phyloP scores from a whole-genome alignment of 495 filamentous ascomycete species.

The Hypoxylon fragiforme region DNA sequence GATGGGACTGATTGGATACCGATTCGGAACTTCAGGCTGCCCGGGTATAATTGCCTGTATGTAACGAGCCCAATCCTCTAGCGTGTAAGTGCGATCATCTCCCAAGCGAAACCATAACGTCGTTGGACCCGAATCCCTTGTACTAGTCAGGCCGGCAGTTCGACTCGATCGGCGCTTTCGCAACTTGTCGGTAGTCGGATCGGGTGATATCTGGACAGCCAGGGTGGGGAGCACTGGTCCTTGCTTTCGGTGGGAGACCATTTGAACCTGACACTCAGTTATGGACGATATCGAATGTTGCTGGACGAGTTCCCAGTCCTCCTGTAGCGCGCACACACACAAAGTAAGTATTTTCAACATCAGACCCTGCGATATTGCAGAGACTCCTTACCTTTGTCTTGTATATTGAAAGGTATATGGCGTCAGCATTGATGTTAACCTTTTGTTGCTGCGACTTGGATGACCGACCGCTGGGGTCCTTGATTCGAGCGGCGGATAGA shows the following conservation, averaged over 20 bases:
- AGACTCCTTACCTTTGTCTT: slow-evolving; percentile 52
- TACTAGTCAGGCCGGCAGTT: slow-evolving; percentile 51
- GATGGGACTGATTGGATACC: slow-evolving; percentile 44
- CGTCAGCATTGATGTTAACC: slow-evolving; percentile 38
- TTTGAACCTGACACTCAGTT: slow-evolving; percentile 55
- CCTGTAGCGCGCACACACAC: slow-evolving; percentile 43
- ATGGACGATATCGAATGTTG: slow-evolving; percentile 55
- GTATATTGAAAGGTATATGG: slow-evolving; percentile 57
- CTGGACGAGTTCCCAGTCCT: slow-evolving; percentile 53
- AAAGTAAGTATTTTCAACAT: slow-evolving; percentile 25
- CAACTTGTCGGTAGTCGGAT: slow-evolving; percentile 54
- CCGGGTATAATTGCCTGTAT: slow-evolving; percentile 49
- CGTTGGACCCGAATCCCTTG: slow-evolving; percentile 46
- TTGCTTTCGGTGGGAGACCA: slow-evolving; percentile 57
- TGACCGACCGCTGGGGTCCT: slow-evolving; percentile 32
- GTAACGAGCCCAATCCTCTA: slow-evolving; percentile 52
- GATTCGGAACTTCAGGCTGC: slow-evolving; percentile 40
- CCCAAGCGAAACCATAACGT: slow-evolving; percentile 47
- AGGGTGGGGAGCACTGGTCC: slow-evolving; percentile 54
- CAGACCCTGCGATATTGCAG: too few relatives aligned
- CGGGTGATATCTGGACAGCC: slow-evolving; percentile 54
- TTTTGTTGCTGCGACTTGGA: slow-evolving; percentile 36
- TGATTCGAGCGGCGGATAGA: slow-evolving; percentile 35
- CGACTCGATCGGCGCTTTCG: slow-evolving; percentile 61
- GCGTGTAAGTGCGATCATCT: slow-evolving; percentile 42